Percentiles rank a stretch among this genome's conserved stretches.
Conservation (phyloP, 2,329 filamentous ascomycete species). For the Penicillium polonicum region DNA sequence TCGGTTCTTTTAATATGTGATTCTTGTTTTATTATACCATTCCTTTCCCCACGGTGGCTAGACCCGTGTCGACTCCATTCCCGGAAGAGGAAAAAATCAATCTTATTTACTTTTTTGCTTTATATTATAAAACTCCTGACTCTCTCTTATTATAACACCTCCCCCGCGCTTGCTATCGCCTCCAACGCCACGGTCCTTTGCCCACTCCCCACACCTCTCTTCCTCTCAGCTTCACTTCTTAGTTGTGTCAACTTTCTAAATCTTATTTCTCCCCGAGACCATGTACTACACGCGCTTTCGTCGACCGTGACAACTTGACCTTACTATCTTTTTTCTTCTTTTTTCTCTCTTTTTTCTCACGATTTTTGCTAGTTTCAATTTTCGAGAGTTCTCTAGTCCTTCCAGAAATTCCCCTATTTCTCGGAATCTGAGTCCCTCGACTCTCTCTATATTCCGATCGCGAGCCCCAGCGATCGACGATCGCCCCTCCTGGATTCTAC, state of each 20-base stretch:
- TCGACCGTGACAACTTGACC: slow-evolving; percentile 17
- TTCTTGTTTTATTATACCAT: slow-evolving; percentile 1
- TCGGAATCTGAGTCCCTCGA: slow-evolving; percentile 9
- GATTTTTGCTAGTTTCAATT: neutral
- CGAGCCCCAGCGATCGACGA: slow-evolving; percentile 32
- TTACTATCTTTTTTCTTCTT: neutral
- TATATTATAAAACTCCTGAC: neutral
- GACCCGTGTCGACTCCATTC: slow-evolving; percentile 14
- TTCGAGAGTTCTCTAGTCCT: slow-evolving; percentile 1
- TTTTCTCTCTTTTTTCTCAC: neutral
- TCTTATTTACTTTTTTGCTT: slow-evolving; percentile 6
- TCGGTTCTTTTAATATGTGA: neutral
- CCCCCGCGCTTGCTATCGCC: slow-evolving; percentile 20
- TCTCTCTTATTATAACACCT: slow-evolving; percentile 13
- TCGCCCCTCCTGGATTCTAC: slow-evolving; percentile 53
- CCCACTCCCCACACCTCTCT: slow-evolving; percentile 7
- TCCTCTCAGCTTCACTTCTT: neutral
- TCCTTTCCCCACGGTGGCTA: slow-evolving; percentile 9
- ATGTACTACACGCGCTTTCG: slow-evolving; percentile 22
- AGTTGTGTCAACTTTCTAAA: neutral
- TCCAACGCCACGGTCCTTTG: slow-evolving; percentile 20
- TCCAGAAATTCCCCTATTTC: slow-evolving; percentile 2
- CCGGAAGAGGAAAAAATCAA: neutral
- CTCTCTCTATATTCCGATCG: slow-evolving; percentile 25
- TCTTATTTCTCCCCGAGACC: slow-evolving; percentile 12